These are phyloP conservation scores for Suillus variegatus DNA, from an alignment of 768 basidiomycete genomes.

Conservation along the genomic window DNA sequence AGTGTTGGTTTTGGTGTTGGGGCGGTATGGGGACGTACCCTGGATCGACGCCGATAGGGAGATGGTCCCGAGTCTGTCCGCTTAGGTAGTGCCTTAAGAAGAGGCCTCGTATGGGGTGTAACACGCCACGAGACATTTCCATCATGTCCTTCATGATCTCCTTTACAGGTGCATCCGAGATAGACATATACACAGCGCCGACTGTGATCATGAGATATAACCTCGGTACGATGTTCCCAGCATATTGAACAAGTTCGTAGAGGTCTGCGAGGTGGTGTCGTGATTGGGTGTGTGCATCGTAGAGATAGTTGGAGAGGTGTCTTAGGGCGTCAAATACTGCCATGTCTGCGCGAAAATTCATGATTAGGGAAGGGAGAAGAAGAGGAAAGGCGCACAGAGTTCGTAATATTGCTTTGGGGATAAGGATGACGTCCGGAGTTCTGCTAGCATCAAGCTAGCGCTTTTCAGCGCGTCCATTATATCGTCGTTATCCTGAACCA, in stretches of 20 bases:
- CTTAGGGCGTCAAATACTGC: conserved; percentile 96
- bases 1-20: neutral
- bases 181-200: conserved; percentile 98
- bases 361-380: neutral
- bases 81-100: conserved; percentile 96
- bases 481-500: conserved; percentile 81
- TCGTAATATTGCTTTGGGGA: conserved; percentile 99
- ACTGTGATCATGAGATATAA: conserved; percentile 99
- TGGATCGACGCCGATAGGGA: conserved; percentile 83
- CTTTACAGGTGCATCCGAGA: conserved; percentile 94
- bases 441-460: conserved; percentile 96
- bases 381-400: conserved; percentile 62
- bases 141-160: conserved; percentile 99
- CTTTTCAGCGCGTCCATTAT: conserved; percentile 99
- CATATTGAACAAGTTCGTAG: conserved; percentile 99
- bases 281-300: conserved; percentile 89
- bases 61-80: conserved; percentile 92
- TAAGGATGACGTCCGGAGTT: conserved; percentile 89
- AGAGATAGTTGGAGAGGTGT: conserved; percentile 94
- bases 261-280: conserved; percentile 97
- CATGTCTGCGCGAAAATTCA: conserved; percentile 66
- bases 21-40: conserved; percentile 55
- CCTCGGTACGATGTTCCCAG: conserved; percentile 92
- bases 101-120: conserved; percentile 95
- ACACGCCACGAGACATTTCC: conserved; percentile 98